Conservation (phyloP, 202 grass and related monocot species). For the Saccharum hybrid region DNA sequence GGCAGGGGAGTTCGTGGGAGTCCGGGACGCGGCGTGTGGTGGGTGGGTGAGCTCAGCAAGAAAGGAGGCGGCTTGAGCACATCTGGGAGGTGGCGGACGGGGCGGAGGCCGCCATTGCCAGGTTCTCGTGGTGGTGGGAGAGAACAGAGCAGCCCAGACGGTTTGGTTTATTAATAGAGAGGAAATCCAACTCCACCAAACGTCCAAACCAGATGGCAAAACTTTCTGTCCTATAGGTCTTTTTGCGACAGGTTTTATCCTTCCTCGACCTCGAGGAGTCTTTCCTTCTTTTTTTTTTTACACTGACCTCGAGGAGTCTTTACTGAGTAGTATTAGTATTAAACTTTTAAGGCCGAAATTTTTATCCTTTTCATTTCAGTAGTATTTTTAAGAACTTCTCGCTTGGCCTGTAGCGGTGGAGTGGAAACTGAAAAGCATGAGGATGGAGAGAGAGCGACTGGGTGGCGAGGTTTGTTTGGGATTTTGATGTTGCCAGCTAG, state of each 20-base stretch:
- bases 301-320: no score
- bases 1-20: background rate
- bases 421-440: background rate
- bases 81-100: slow-evolving; percentile 66
- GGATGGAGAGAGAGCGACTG: slow-evolving; percentile 3
- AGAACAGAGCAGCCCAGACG: background rate
- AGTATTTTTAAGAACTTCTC: background rate
- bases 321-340: background rate
- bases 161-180: slow-evolving; percentile 39
- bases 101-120: slow-evolving; percentile 66
- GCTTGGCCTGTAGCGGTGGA: background rate
- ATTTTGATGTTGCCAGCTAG: slow-evolving; percentile 38
- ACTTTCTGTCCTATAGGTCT: no score
- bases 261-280: background rate
- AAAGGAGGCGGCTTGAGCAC: slow-evolving; percentile 47
- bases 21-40: slow-evolving; percentile 23
- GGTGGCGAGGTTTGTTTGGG: background rate
- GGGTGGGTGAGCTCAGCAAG: slow-evolving; percentile 40
- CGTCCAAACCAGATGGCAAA: no score
- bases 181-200: slow-evolving; percentile 23
- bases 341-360: no score
- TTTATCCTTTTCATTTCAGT: background rate
- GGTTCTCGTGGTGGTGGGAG: slow-evolving; percentile 51
- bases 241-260: background rate
- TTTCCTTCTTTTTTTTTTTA: no score